Conservation (phyloP, 179 eudicot genomes). For the Heliamphora pulchella region DNA sequence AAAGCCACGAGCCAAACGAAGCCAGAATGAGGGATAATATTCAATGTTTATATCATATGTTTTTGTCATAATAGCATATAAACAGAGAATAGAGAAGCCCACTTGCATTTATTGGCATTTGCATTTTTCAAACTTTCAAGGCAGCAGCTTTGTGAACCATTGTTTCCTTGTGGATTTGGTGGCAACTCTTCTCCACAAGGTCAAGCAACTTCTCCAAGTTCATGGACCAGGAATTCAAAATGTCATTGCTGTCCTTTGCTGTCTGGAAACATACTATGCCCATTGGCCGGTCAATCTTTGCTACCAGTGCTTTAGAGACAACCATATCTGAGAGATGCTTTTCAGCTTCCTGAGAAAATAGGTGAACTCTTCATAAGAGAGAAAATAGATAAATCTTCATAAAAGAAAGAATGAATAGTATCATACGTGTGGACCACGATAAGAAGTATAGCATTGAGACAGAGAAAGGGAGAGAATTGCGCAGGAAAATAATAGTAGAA, state of each 20-base stretch:
- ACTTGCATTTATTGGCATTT: constrained; percentile 11
- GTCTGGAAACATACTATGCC: constrained; percentile 70
- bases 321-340: constrained; percentile 94
- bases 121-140: constrained; percentile 44
- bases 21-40: background rate
- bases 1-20: background rate
- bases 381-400: background rate
- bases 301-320: constrained; percentile 83
- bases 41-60: background rate
- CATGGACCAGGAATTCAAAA: constrained; percentile 78
- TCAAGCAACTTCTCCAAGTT: constrained; percentile 93
- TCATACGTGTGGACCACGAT: background rate
- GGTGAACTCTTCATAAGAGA: background rate
- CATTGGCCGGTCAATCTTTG: constrained; percentile 79
- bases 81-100: background rate
- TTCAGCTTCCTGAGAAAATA: constrained; percentile 65
- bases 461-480: no score
- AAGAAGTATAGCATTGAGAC: no score
- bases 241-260: constrained; percentile 74
- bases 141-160: constrained; percentile 91
- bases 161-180: constrained; percentile 94
- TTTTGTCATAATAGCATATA: background rate
- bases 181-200: constrained; percentile 97
- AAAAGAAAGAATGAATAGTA: background rate
- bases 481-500: no score